Evolutionary conservation across 1,284 basidiomycete species (phyloP), one percentile per base, ranked within the genome.

Genomic region (Ganoderma boninense): DNA sequence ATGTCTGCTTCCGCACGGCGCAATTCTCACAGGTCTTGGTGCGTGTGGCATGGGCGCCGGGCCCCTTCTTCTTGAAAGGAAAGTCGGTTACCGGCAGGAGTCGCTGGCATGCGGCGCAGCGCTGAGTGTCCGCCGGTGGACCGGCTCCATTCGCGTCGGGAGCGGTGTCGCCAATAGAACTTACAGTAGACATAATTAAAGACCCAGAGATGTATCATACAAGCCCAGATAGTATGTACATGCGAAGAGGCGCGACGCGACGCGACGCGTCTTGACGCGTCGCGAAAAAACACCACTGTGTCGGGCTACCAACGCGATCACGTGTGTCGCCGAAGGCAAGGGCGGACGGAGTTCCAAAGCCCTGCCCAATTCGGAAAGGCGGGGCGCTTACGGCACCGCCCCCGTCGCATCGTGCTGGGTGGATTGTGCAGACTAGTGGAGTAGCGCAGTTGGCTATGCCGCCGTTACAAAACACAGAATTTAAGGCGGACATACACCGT

Each of bases 331-430:
- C n/a, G n/a, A n/a, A n/a, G n/a, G n/a, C n/a, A n/a, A n/a, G n/a
- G n/a, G n/a, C n/a, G n/a, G n/a, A n/a, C n/a, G n/a, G n/a, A n/a
- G n/a, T n/a, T n/a, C n/a, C n/a, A n/a, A n/a, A n/a, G 35, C 35
- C 35, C 35, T 16, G 16, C 54, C 16, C 54, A 29, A 56, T 56
- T 16, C 32, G 54, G 54, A 16, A 56, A 4, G 29, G 4, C 14
- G 29, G 29, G 54, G 54, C 54, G 54, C 54, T 56, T 56, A 56
- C 14, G n/a, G 54, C 54, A 32, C 54, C 54, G 29, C 26, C 54
- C n/a, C n/a, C 29, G 29, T 56, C 54, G 54, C 54, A 56, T 32
- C 29, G 54, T 56, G 54, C 54, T 56, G 54, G 54, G 54, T 32
- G 54, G 26, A 56, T 56, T 56, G 54, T 29, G 29, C n/a, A n/a